Conservation (phyloP, 768 basidiomycete species). For the Lactarius sanguifluus region DNA sequence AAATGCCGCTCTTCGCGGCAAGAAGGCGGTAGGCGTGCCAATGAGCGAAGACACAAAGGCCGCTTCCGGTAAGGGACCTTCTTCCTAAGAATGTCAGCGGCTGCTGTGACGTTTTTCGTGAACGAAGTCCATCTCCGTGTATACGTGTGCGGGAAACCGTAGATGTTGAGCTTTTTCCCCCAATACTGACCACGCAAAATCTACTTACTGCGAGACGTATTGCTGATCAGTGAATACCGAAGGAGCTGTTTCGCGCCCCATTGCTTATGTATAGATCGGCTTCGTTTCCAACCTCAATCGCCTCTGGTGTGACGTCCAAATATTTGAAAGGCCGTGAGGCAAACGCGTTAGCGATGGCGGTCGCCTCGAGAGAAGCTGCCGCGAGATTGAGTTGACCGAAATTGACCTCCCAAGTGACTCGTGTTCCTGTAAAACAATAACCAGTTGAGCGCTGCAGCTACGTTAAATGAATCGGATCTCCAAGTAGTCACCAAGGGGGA, state of each 20-base stretch:
- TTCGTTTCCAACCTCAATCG: conserved; percentile 65
- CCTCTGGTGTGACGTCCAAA: conserved; percentile 50
- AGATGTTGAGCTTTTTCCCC: neutral
- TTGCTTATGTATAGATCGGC: conserved; percentile 54
- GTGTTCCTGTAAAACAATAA: conserved; percentile 45
- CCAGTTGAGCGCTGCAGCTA: neutral
- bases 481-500: conserved; percentile 45
- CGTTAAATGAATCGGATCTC: neutral
- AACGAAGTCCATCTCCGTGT: conserved; percentile 52
- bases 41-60: conserved; percentile 53
- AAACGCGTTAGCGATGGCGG: conserved; percentile 51
- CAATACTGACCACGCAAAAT: conserved; percentile 27
- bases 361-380: conserved; percentile 46
- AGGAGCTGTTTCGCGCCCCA: conserved; percentile 42
- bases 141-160: conserved; percentile 5
- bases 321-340: conserved; percentile 39
- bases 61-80: conserved; percentile 48
- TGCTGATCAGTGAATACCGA: conserved; percentile 38
- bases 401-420: conserved; percentile 68
- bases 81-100: conserved; percentile 38
- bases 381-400: conserved; percentile 44
- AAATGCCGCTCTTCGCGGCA: conserved; percentile 53
- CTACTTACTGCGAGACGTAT: conserved; percentile 49
- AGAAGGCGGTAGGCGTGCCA: conserved; percentile 41
- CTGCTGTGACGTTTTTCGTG: conserved; percentile 47